Percentiles rank a stretch among this genome's conserved stretches.
phyloP scores from a whole-genome alignment of 805 yeast genomes.

The Candida insectorum region DNA sequence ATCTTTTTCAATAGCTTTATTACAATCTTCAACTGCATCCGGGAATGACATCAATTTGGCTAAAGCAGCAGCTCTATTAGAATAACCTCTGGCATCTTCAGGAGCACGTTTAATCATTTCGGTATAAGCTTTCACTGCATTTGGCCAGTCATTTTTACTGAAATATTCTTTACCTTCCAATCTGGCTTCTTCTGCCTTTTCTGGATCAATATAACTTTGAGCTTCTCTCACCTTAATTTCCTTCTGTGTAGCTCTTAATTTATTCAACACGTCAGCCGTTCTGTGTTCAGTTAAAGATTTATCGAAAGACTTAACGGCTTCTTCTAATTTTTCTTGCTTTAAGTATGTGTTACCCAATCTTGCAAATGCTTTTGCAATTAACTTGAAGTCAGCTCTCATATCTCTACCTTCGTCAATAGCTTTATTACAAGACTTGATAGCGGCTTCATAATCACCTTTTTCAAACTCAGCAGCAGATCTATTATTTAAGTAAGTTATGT shows the following conservation, averaged over 20 bases:
- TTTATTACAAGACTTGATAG: slow-evolving; percentile 72
- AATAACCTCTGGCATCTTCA: slow-evolving; percentile 91
- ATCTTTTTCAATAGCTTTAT: slow-evolving; percentile 81
- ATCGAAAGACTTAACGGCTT: slow-evolving; percentile 77
- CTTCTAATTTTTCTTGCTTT: slow-evolving; percentile 67
- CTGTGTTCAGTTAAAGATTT: slow-evolving; percentile 96
- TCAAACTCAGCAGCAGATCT: slow-evolving; percentile 98
- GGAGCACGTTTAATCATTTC: slow-evolving; percentile 99
- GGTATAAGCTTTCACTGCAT: slow-evolving; percentile 88
- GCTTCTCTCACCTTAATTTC: slow-evolving; percentile 77
- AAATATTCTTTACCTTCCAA: slow-evolving; percentile 85
- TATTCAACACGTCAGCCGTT: slow-evolving; percentile 86
- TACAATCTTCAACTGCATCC: slow-evolving; percentile 91
- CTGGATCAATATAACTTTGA: slow-evolving; percentile 80
- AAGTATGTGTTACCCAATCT: slow-evolving; percentile 82
- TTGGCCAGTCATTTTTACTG: slow-evolving; percentile 93
- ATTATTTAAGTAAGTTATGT: slow-evolving; percentile 91
- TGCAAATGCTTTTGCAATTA: slow-evolving; percentile 89
- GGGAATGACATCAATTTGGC: slow-evolving; percentile 96
- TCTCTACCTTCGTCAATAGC: slow-evolving; percentile 93
- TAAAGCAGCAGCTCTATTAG: slow-evolving; percentile 96
- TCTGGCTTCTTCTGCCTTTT: slow-evolving; percentile 93
- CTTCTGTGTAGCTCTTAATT: slow-evolving; percentile 84
- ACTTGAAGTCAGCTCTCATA: slow-evolving; percentile 84
- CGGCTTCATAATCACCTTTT: slow-evolving; percentile 85